A percentile compares a stretch with the other conserved stretches of the same genome.
These are phyloP conservation scores for Pythium guiyangense DNA, from an alignment of 352 stramenopile species.

Conservation along the genomic window DNA sequence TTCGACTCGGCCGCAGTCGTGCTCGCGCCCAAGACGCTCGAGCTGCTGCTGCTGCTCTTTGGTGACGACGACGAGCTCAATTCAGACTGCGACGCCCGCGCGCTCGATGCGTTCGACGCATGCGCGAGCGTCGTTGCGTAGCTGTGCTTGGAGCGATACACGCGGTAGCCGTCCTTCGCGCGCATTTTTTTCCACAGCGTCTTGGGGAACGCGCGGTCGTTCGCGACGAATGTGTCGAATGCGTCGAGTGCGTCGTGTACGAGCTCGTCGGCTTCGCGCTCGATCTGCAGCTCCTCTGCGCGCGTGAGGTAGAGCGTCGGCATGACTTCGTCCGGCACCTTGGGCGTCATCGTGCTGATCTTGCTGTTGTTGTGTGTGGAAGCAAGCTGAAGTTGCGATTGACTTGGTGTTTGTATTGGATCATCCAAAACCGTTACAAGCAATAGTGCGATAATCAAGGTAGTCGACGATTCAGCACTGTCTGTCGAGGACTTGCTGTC, in stretches of 20 bases:
- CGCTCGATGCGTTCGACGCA: too few relatives aligned
- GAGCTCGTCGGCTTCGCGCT: not conserved
- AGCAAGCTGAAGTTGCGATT: too few relatives aligned
- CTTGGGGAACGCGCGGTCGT: slow-evolving; percentile 2
- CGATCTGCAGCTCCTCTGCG: slow-evolving; percentile 1
- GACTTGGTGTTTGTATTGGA: too few relatives aligned
- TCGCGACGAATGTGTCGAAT: slow-evolving; percentile 2
- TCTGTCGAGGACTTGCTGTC: too few relatives aligned
- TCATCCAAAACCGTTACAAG: too few relatives aligned
- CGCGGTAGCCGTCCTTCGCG: not conserved
- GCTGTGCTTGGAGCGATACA: slow-evolving; percentile 1
- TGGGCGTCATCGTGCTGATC: too few relatives aligned
- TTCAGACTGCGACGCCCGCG: too few relatives aligned
- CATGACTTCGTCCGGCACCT: slow-evolving; percentile 5
- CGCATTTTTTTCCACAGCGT: slow-evolving; percentile 12
- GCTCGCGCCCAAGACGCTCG: not conserved
- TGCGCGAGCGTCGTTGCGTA: not conserved
- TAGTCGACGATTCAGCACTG: too few relatives aligned
- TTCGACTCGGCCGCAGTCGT: not conserved
- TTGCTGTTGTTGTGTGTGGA: too few relatives aligned
- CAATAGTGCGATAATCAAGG: too few relatives aligned
- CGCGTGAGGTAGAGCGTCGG: slow-evolving; percentile 5
- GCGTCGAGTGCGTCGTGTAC: slow-evolving; percentile 6
- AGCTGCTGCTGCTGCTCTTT: not conserved
- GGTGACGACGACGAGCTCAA: too few relatives aligned